Evolutionary conservation across 169 alveolate species (phyloP).

Genomic region (Plasmodium berghei): DNA sequence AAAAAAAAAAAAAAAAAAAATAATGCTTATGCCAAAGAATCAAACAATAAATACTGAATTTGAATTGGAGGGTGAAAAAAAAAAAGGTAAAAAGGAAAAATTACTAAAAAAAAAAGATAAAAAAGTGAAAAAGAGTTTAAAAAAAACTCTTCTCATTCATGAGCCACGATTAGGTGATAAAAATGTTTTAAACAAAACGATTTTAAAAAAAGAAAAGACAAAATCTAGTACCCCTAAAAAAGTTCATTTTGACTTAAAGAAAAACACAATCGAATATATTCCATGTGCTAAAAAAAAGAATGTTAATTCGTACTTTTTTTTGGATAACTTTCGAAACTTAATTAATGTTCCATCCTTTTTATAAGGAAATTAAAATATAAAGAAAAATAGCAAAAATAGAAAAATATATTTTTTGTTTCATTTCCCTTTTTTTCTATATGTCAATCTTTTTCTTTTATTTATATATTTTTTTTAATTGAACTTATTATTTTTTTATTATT

Average conservation of each 20-base stretch:
- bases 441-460: too few species aligned
- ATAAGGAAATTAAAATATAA: constrained; percentile 4
- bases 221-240: constrained; percentile 35
- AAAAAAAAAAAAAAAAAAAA: background rate
- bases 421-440: too few species aligned
- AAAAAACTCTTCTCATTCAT: background rate
- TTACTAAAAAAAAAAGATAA: background rate
- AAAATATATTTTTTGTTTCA: too few species aligned
- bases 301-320: constrained; percentile 30
- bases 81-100: background rate
- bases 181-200: constrained; percentile 8
- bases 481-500: too few species aligned
- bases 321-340: constrained; percentile 38
- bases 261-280: constrained; percentile 53
- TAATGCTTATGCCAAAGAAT: background rate
- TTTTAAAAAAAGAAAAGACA: constrained; percentile 64
- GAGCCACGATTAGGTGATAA: background rate
- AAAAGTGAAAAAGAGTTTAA: background rate
- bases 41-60: background rate
- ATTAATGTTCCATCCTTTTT: constrained; percentile 45
- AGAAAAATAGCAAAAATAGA: background rate
- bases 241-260: constrained; percentile 60
- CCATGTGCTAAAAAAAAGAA: constrained; percentile 44
- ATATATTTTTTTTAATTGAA: too few species aligned
- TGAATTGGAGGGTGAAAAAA: background rate